phyloP scores from a whole-genome alignment of 2,329 filamentous ascomycete genomes.

The Bimuria novae-zelandiae region DNA sequence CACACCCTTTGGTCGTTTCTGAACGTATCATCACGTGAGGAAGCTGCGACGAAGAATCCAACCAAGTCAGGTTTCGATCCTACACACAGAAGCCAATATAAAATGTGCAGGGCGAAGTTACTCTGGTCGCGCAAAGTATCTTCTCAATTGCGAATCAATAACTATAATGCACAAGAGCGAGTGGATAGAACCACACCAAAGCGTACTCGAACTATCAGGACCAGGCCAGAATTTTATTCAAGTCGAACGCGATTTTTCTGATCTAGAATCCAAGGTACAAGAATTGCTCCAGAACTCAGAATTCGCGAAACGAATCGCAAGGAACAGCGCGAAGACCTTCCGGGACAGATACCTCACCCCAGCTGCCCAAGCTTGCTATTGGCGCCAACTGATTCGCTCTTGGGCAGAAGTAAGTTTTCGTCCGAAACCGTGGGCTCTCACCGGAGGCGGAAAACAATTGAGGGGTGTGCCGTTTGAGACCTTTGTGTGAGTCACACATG shows the following conservation, averaged over 20 bases:
- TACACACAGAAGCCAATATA: background rate
- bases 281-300: slow-evolving; percentile 48
- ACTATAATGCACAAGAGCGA: background rate
- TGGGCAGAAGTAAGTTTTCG: slow-evolving; percentile 44
- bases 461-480: slow-evolving; percentile 19
- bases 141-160: background rate
- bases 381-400: slow-evolving; percentile 52
- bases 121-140: background rate
- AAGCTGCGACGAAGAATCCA: too few relatives aligned
- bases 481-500: slow-evolving; percentile 8
- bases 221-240: slow-evolving; percentile 50
- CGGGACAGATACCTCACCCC: slow-evolving; percentile 60
- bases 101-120: background rate
- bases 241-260: slow-evolving; percentile 51
- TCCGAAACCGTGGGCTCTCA: slow-evolving; percentile 18
- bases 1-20: too few relatives aligned
- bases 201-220: slow-evolving; percentile 27
- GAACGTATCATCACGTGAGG: too few relatives aligned
- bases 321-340: slow-evolving; percentile 54
- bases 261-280: slow-evolving; percentile 44
- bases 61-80: background rate
- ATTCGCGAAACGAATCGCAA: slow-evolving; percentile 55
- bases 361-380: slow-evolving; percentile 61
- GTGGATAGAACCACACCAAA: slow-evolving; percentile 3
- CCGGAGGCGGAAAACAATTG: slow-evolving; percentile 8